Percentiles rank a stretch among this genome's conserved stretches.
Evolutionary conservation across 768 basidiomycete species (phyloP).

Genomic region (Hemileccinum rubropunctum): DNA sequence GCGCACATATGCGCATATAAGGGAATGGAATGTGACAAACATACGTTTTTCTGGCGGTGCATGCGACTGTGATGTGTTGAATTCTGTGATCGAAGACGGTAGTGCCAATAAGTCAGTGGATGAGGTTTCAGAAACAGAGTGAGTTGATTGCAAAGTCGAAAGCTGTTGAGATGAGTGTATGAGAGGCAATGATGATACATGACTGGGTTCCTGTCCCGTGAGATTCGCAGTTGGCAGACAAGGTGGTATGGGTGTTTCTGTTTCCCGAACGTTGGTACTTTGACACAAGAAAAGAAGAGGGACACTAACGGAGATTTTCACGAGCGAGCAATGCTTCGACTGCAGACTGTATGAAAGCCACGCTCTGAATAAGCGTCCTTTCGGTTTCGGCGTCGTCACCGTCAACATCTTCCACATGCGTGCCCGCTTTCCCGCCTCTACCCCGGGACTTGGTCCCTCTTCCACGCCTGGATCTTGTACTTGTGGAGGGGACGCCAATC

Average conservation of each 20-base stretch:
- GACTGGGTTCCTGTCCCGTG: too few relatives aligned
- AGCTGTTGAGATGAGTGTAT: too few relatives aligned
- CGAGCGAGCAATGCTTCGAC: constrained; percentile 19
- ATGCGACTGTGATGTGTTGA: neutral
- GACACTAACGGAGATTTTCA: constrained; percentile 2
- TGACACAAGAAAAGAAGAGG: neutral
- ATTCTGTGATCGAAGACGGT: neutral
- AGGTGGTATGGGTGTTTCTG: too few relatives aligned
- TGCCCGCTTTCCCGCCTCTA: neutral
- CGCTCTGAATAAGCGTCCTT: constrained; percentile 9
- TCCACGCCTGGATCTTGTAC: too few relatives aligned
- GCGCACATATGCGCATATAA: neutral
- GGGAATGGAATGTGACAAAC: neutral
- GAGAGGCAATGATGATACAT: too few relatives aligned
- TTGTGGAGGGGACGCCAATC: constrained; percentile 8
- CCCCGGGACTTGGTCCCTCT: too few relatives aligned
- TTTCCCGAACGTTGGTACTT: too few relatives aligned
- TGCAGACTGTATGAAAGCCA: constrained; percentile 20
- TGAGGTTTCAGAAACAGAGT: neutral
- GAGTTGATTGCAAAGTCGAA: neutral
- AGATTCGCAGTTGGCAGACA: too few relatives aligned
- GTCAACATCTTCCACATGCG: neutral
- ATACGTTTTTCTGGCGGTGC: constrained; percentile 13
- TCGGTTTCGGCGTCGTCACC: neutral
- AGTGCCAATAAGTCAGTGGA: neutral